Base-by-base conservation (phyloP, 106 monocot species). In the Dendrobium officinale region DNA sequence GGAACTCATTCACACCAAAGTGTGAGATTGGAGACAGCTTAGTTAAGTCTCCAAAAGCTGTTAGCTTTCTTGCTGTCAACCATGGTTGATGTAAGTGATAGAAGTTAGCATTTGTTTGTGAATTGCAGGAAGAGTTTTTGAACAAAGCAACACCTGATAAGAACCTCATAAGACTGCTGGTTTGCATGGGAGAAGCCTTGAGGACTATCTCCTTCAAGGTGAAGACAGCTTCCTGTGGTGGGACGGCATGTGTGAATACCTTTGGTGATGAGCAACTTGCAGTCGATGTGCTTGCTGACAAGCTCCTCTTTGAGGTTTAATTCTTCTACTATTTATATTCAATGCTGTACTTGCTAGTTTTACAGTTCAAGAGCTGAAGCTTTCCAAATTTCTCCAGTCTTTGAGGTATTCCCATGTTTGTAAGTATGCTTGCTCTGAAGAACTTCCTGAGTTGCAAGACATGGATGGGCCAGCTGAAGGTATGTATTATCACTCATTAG, bases 371-470 rank as follows among this genome's bases (percentile, higher is more conserved):
- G 16, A 43, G 40, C 56, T 51, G 0, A 67, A 6, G 4, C 44
- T 22, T 66, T 44, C 6, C 84, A 51, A 51, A 13, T 51, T 51
- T 51, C 51, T 51, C 13, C 51, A 95, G 95, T 90, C 97, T 51
- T 80, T 97, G 90, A 79, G 81, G 37, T 94, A 91, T 85, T 97
- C 97, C 33, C 97, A 97, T 75, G 86, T 97, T 45, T 97, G 97
- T 90, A 94, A 97, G 85, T 97, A 97, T 80, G 97, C 97, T 18
- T 97, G 97, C 83, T 97, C 97, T 7, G 97, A 97, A 86, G 97
- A 97, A 84, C 86, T 92, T 31, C 97, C 97, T 55, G 97, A 97
- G 86, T 85, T 97, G 17, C 97, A 97, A 84, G 97, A 97, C 88
- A 97, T 97, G 97, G 94, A 84, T 17, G 97, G 97, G 42, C 92